Evolutionary conservation across 805 yeast genomes (phyloP).

Genomic region (Torulaspora franciscae): DNA sequence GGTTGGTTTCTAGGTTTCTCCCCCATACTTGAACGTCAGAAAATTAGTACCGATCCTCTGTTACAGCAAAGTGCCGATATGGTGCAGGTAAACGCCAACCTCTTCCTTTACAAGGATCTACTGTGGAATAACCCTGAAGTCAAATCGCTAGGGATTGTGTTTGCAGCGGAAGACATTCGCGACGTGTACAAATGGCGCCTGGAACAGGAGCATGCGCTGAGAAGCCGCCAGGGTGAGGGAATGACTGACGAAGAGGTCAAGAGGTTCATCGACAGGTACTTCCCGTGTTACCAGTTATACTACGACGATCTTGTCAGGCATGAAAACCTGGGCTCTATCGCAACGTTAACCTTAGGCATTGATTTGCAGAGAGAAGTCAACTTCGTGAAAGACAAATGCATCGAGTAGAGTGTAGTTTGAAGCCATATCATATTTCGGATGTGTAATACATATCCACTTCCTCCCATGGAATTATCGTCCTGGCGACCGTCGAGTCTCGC

Average conservation of each 20-base stretch:
- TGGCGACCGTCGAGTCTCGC: conserved; percentile 8
- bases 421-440: conserved; percentile 6
- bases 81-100: conserved; percentile 46
- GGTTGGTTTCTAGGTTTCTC: conserved; percentile 91
- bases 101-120: conserved; percentile 46
- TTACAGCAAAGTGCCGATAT: conserved; percentile 28
- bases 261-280: conserved; percentile 71
- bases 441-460: conserved; percentile 19
- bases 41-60: conserved; percentile 16
- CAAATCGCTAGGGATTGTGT: conserved; percentile 54
- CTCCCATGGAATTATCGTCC: conserved; percentile 34
- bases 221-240: conserved; percentile 52
- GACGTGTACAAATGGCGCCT: conserved; percentile 76
- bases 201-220: conserved; percentile 44
- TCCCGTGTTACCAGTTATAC: conserved; percentile 78
- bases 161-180: conserved; percentile 54
- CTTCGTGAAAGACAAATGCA: conserved; percentile 12
- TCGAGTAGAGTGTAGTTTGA: conserved; percentile 9
- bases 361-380: conserved; percentile 26
- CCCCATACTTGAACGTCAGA: conserved; percentile 36
- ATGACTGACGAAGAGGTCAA: conserved; percentile 73
- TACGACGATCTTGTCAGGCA: conserved; percentile 40
- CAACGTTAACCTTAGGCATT: conserved; percentile 33
- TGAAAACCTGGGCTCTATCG: conserved; percentile 32
- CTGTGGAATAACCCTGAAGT: conserved; percentile 45